Percentiles rank a stretch among this genome's conserved stretches.
These are phyloP conservation scores for Tulasnella sp. DNA, from an alignment of 768 basidiomycete genomes.

Conservation along the genomic window DNA sequence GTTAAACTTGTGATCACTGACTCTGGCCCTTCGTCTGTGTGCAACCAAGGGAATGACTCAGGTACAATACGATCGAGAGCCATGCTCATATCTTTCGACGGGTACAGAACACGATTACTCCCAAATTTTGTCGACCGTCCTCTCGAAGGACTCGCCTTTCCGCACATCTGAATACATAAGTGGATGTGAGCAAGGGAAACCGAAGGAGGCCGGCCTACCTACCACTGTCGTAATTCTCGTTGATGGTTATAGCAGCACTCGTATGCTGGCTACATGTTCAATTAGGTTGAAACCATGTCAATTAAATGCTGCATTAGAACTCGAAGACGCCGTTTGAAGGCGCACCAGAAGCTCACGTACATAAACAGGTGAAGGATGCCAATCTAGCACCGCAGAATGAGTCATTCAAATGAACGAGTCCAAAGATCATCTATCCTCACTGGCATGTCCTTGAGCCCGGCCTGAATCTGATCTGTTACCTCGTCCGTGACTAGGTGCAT, in stretches of 20 bases:
- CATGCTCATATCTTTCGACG: constrained; percentile 97
- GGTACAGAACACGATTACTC: background rate
- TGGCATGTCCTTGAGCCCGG: constrained; percentile 57
- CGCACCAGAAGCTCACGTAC: constrained; percentile 31
- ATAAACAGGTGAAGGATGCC: constrained; percentile 88
- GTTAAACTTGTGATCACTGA: too few species aligned
- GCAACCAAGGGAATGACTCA: constrained; percentile 67
- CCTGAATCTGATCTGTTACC: constrained; percentile 50
- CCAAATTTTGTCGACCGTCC: background rate
- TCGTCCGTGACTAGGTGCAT: constrained; percentile 81
- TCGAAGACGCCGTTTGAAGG: background rate
- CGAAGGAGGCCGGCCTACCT: constrained; percentile 17
- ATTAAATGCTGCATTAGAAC: background rate
- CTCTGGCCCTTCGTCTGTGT: constrained; percentile 91
- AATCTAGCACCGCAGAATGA: constrained; percentile 39
- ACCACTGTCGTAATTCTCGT: constrained; percentile 85
- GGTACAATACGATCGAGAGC: constrained; percentile 82
- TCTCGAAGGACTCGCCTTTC: constrained; percentile 16
- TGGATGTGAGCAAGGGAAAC: background rate
- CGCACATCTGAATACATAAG: constrained; percentile 20
- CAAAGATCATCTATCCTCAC: constrained; percentile 27
- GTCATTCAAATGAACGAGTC: background rate
- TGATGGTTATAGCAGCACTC: constrained; percentile 67
- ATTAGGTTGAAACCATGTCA: constrained; percentile 12
- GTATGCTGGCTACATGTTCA: constrained; percentile 69